A percentile compares a stretch with the other conserved stretches of the same genome.
These are phyloP conservation scores for Cicer bijugum DNA, from an alignment of 306 rosid genomes.

Conservation along the genomic window DNA sequence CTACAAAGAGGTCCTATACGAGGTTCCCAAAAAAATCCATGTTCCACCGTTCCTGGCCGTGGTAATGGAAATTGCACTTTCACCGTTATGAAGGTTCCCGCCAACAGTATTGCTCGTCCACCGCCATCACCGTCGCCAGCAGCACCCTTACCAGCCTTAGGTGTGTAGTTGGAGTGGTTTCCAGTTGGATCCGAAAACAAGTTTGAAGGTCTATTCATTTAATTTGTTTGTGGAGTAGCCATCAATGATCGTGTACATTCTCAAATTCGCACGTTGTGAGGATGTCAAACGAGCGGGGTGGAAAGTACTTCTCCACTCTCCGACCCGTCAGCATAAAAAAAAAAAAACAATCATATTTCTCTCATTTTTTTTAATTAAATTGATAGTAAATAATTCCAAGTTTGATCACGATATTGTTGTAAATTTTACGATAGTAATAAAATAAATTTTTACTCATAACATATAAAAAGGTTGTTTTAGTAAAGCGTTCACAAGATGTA, in stretches of 20 bases:
- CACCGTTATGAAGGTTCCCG: background rate
- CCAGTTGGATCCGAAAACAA: background rate
- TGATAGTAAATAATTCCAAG: no score
- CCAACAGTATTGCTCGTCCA: background rate
- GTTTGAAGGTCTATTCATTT: background rate
- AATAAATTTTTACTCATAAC: no score
- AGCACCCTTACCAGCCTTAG: background rate
- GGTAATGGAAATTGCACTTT: constrained; percentile 41
- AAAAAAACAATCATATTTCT: no score
- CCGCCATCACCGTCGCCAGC: background rate
- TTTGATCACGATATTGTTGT: no score
- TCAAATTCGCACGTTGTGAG: background rate
- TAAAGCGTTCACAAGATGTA: no score
- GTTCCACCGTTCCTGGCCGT: constrained; percentile 48
- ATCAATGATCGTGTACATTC: background rate
- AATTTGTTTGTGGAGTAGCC: background rate
- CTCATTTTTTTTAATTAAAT: no score
- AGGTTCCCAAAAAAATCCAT: constrained; percentile 39
- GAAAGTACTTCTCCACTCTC: no score
- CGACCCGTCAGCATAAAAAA: no score
- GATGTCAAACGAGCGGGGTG: no score
- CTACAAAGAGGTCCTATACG: constrained; percentile 46
- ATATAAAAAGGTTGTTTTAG: no score
- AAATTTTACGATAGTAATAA: no score
- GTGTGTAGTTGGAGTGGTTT: background rate